Base-by-base conservation (phyloP, 1,139 yeast genomes). In the Suzukiozyma palmioleophila region DNA sequence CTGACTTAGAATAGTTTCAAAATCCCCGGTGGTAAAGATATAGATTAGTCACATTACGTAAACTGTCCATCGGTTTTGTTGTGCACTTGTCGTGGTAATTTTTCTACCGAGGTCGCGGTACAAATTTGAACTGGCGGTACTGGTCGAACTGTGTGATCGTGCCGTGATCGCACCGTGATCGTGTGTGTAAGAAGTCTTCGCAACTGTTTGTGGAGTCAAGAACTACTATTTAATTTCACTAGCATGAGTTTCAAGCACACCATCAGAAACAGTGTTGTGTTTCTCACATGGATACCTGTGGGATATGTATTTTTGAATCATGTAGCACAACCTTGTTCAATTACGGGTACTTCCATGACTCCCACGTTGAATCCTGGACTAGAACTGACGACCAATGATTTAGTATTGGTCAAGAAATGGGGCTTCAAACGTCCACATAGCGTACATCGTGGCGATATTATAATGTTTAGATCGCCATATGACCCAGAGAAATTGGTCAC, bases 321-420 rank as follows among this genome's bases (percentile, higher is more conserved):
- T 57, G 79, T 80, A 6, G 79, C 78, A 40, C 89, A 81, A 57
- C 74, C 90, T 13, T 86, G 88, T 14, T 77, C 79, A 57, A 77
- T 90, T n/a, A 77, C 81, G 30, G 97, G 97, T 1, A 61, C 75
- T 31, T 87, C 96, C 14, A 90, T 90, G 97, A 73, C 86, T 37
- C 97, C 97, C 1, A 78, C 96, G 0, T 75, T 90, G 54, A 90
- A 90, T 57, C 95, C 96, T 0, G 73, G 68, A 10, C 58, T 64
- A 3, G 49, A 54, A 9, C 73, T 79, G 35, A 67, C 75, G 15
- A 59, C 72, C 13, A 66, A 74, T 21, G 96, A 89, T 56, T 73
- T 85, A 59, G 89, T 85, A 1, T 51, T 87, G 8, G 69, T 90
- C 12, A 79, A 84, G 72, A 87, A 85, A 56, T 80, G 67, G 60